Evolutionary conservation across 1,139 yeast species (phyloP).

Genomic region (Dujonia santamariae): DNA sequence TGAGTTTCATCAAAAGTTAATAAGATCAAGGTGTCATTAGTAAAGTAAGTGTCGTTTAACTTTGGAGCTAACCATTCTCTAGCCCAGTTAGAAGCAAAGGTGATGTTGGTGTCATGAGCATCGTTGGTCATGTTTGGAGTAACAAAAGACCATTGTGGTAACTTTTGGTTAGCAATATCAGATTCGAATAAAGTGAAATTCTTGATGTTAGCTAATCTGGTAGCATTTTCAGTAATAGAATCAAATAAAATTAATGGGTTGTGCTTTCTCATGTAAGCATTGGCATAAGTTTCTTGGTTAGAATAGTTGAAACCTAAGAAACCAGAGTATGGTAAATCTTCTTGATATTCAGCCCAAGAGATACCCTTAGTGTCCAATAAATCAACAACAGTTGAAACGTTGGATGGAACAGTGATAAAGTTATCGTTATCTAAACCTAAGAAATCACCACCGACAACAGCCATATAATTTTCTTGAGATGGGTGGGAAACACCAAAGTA

Average conservation of each 20-base stretch:
- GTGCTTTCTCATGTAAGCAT: constrained; percentile 49
- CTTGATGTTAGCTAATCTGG: constrained; percentile 38
- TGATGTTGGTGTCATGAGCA: constrained; percentile 45
- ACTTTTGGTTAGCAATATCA: constrained; percentile 31
- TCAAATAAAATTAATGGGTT: constrained; percentile 42
- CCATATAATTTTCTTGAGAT: constrained; percentile 50
- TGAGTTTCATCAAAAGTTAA: constrained; percentile 48
- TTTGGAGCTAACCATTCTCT: constrained; percentile 39
- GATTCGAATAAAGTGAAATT: constrained; percentile 39
- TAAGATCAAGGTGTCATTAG: constrained; percentile 37
- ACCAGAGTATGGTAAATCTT: constrained; percentile 48
- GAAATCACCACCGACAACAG: constrained; percentile 46
- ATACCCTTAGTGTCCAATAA: constrained; percentile 39
- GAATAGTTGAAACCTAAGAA: constrained; percentile 42
- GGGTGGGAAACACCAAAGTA: constrained; percentile 50
- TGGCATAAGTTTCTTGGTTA: constrained; percentile 36
- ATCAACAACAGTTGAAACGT: constrained; percentile 45
- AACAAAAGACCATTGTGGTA: constrained; percentile 48
- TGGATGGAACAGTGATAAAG: constrained; percentile 37
- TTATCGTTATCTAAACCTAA: constrained; percentile 42
- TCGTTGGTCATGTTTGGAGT: constrained; percentile 51
- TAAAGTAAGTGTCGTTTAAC: constrained; percentile 39
- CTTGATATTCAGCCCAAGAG: constrained; percentile 51
- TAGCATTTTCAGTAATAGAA: constrained; percentile 25
- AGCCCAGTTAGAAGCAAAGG: constrained; percentile 42